A percentile compares a stretch with the other conserved stretches of the same genome.
Conservation (phyloP, 129 eudicot genomes). For the Flaveria bidentis region DNA sequence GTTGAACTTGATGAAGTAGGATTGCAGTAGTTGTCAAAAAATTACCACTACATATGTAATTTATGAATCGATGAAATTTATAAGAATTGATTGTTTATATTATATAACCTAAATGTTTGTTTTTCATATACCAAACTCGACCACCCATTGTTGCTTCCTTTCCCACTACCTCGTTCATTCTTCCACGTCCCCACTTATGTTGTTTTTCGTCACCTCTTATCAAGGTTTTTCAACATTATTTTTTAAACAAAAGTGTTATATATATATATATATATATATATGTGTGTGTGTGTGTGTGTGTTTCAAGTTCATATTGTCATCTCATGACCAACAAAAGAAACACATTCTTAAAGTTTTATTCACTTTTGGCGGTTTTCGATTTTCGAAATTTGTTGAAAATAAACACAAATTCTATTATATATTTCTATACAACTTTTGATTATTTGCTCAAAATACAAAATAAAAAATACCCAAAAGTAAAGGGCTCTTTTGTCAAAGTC, state of each 20-base stretch:
- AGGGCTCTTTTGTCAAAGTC: conserved; percentile 45
- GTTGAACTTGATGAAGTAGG: no score
- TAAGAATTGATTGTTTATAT: no score
- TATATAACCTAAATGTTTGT: no score
- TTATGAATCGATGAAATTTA: no score
- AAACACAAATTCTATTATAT: neutral
- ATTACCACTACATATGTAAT: no score
- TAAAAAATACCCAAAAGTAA: conserved; percentile 19
- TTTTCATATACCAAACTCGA: no score
- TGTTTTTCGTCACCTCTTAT: neutral
- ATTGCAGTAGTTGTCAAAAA: no score
- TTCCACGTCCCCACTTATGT: neutral
- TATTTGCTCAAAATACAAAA: neutral
- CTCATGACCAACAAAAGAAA: neutral
- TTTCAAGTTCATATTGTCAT: neutral
- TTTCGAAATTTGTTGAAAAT: neutral
- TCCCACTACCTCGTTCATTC: no score
- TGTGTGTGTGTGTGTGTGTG: no score
- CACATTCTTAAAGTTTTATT: neutral
- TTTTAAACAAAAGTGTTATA: neutral
- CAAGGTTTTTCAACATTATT: neutral
- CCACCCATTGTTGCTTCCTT: no score
- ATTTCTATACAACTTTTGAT: neutral
- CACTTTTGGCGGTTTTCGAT: neutral
- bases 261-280: no score